phyloP scores from a whole-genome alignment of 176 grass and related monocot genomes.

The Guadua angustifolia region DNA sequence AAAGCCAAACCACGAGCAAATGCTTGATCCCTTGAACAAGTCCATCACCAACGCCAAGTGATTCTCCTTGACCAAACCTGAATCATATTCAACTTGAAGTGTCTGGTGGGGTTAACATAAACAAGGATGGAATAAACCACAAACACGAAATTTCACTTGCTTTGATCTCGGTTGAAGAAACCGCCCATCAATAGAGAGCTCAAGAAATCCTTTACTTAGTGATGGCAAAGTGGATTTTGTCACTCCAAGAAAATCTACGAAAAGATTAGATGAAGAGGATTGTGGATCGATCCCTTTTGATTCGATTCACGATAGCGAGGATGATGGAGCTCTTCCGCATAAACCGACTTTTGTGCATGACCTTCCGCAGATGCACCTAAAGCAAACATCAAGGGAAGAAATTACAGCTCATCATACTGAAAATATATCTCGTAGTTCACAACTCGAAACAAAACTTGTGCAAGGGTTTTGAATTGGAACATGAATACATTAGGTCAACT shows the following conservation, averaged over 20 bases:
- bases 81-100: slow-evolving; percentile 41
- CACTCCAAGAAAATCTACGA: slow-evolving; percentile 91
- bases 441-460: slow-evolving; percentile 15
- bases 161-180: slow-evolving; percentile 93
- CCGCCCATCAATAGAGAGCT: slow-evolving; percentile 93
- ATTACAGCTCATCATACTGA: slow-evolving; percentile 11
- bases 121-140: slow-evolving; percentile 31
- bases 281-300: slow-evolving; percentile 95
- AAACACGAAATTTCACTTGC: slow-evolving; percentile 62
- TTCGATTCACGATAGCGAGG: slow-evolving; percentile 74
- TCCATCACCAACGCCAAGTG: slow-evolving; percentile 90
- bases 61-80: slow-evolving; percentile 87
- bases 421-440: background rate
- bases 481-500: background rate
- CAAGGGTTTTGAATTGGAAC: slow-evolving; percentile 13
- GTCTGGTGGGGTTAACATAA: slow-evolving; percentile 32
- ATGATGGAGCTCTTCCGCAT: slow-evolving; percentile 86
- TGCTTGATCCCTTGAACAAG: slow-evolving; percentile 91
- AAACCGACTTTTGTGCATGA: slow-evolving; percentile 77
- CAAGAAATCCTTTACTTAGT: slow-evolving; percentile 96
- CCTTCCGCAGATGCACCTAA: slow-evolving; percentile 93
- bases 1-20: slow-evolving; percentile 97
- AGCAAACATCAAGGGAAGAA: slow-evolving; percentile 29
- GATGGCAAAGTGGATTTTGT: slow-evolving; percentile 97
- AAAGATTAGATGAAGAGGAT: slow-evolving; percentile 96